A percentile compares a stretch with the other conserved stretches of the same genome.
Conservation (phyloP, 129 eudicot species). For the Oenanthe sinensis region DNA sequence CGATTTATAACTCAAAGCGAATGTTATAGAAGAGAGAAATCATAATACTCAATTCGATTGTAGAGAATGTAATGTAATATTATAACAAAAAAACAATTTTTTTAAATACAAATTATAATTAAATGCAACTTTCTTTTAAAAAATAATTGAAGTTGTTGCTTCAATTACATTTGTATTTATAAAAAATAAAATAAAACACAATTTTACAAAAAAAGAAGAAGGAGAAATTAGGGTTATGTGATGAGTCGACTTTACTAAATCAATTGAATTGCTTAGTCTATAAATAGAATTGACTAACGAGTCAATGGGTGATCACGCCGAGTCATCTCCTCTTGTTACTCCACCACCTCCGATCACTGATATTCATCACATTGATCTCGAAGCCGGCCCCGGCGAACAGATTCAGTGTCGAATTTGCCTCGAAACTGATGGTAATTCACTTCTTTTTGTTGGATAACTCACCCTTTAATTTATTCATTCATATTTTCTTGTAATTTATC, state of each 20-base stretch:
- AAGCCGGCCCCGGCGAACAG: conserved; percentile 95
- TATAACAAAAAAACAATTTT: too few relatives aligned
- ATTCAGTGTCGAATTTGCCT: conserved; percentile 97
- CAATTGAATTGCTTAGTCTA: background rate
- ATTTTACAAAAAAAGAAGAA: too few relatives aligned
- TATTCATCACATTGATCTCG: conserved; percentile 61
- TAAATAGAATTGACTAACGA: background rate
- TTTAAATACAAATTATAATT: too few relatives aligned
- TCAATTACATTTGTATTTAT: too few relatives aligned
- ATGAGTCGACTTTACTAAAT: background rate
- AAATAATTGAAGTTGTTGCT: too few relatives aligned
- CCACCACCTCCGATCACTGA: conserved; percentile 26
- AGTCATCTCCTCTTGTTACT: conserved; percentile 66
- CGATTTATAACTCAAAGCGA: too few relatives aligned
- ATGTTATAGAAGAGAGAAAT: too few relatives aligned
- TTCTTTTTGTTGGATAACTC: background rate
- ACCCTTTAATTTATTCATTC: background rate
- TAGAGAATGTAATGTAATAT: too few relatives aligned
- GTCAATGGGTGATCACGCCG: conserved; percentile 52
- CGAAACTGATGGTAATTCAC: conserved; percentile 71
- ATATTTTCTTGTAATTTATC: background rate
- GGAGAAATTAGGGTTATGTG: conserved; percentile 12
- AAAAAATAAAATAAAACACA: too few relatives aligned
- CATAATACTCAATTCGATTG: too few relatives aligned
- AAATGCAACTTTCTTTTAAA: too few relatives aligned